A percentile compares a stretch with the other conserved stretches of the same genome.
phyloP scores from a whole-genome alignment of 2,329 filamentous ascomycete genomes.

The Ophiostoma angusticollis region DNA sequence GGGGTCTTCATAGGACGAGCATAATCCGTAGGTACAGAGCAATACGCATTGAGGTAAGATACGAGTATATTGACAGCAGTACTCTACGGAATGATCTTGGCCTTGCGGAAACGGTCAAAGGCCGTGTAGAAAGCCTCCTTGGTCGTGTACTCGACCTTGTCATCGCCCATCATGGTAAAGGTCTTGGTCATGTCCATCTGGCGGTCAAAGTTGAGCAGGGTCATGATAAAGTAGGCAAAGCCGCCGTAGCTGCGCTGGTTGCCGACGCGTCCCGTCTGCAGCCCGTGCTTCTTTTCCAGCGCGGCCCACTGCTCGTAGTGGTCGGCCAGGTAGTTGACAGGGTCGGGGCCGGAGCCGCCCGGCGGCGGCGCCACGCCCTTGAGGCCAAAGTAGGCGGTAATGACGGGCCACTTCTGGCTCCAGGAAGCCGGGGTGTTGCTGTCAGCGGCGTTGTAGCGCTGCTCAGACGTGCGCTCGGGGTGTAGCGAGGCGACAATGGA shows the following conservation, averaged over 20 bases:
- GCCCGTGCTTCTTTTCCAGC: conserved; percentile 22
- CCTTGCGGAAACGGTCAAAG: conserved; percentile 21
- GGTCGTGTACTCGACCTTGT: conserved; percentile 19
- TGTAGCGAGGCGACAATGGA: conserved; percentile 29
- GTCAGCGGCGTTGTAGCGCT: conserved; percentile 30
- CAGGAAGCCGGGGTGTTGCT: conserved; percentile 24
- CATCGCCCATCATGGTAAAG: conserved; percentile 21
- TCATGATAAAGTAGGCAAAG: conserved; percentile 23
- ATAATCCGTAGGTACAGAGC: no score
- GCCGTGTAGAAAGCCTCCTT: conserved; percentile 21
- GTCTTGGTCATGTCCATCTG: conserved; percentile 21
- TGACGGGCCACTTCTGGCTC: conserved; percentile 31
- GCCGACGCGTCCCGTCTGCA: conserved; percentile 20
- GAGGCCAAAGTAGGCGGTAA: conserved; percentile 33
- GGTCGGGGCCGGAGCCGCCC: conserved; percentile 20
- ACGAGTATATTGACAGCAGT: not conserved
- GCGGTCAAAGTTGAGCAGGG: conserved; percentile 23
- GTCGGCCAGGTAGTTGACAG: conserved; percentile 20
- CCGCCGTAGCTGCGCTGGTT: conserved; percentile 20
- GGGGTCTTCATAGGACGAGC: no score
- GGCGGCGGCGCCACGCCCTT: conserved; percentile 24
- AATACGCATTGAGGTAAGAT: not conserved
- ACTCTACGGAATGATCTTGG: conserved; percentile 21
- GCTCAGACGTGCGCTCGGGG: conserved; percentile 24
- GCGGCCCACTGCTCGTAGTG: conserved; percentile 21